Evolutionary conservation across 176 grass and related monocot genomes (phyloP), one percentile per base, ranked within the genome.

Genomic region (Oryza officinalis): DNA sequence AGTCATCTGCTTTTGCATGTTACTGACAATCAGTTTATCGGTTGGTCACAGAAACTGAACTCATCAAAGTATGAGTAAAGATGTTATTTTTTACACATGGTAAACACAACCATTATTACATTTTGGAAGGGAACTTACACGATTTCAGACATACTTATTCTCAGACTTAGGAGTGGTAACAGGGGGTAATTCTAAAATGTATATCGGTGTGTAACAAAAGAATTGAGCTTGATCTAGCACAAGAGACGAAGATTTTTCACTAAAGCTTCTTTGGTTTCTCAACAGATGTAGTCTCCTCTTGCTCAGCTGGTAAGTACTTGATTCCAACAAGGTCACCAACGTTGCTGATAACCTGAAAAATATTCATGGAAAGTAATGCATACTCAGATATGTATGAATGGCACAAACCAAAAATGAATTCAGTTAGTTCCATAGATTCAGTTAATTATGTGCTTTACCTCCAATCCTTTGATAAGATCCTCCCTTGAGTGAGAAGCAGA

Each of bases 301-400:
- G 92, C 84, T 94, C 95, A 60, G 86, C 84, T 4, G 95, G 90
- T 38, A 97, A 91, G 76, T 97, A 94, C 63, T 97, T 97, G 86
- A 97, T 97, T 82, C 90, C 95, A 20, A 97, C 82, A 22, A 94
- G 95, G 80, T 97, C 90, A 79, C 95, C 95, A 82, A 97, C 90
- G 84, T 97, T 94, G 88, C 92, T 94, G 71, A 97, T 93, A 72
- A 98, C 95, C 95, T 98, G 80, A 69, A 86, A 23, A 87, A 44
- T 84, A 57, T 22, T 57, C 52, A 57, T 57, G 52, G 50, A 57
- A 57, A n/a, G 20, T n/a, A 57, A 57, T n/a, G 20, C 18, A 57
- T 22, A 57, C 8, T 57, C 52, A 57, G 52, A 57, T 6, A 57
- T 57, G 52, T 7, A 15, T 22, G 17, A 54, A 54, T 8, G 6